Evolutionary conservation across 768 basidiomycete species (phyloP), one percentile per base, ranked within the genome.

Genomic region (Leccinum sublutescens): DNA sequence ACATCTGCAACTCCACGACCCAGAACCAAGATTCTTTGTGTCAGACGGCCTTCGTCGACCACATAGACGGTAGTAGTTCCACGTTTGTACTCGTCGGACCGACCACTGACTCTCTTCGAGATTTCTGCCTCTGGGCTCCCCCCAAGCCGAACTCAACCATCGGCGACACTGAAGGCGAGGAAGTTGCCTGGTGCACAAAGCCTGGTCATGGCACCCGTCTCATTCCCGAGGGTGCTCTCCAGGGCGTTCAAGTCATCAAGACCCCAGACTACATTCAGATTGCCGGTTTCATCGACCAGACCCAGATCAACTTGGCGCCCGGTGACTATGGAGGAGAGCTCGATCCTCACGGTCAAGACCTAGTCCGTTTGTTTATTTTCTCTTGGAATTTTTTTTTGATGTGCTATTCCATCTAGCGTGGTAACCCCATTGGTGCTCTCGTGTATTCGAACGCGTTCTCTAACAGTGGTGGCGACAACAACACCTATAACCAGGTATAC

Each of bases 131-230:
- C 0, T 89, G 85, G 84, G 85, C 78, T 31, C 82, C 86, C 0
- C 64, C 77, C 1, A 72, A 73, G n/a, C 75, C 80, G 4, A 77
- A 83, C 68, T 76, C 80, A 14, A 71, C 75, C 17, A 85, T 93
- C 48, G 86, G 80, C 34, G 79, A 88, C 59, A 81, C 81, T 2
- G 92, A 94, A 68, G 85, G 81, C 45, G 77, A 84, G 68, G 85
- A 84, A 66, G 87, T 93, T 10, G 84, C 89, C 1, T 94, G 83
- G 81, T 94, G 90, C 75, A 83, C 85, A n/a, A 84, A 87, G 69
- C 79, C 79, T 2, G 83, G 82, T 6, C 83, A 81, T 55, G 91
- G 91, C 2, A 85, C 88, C 4, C 87, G 92, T 58, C 67, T 87
- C 55, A 89, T 93, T 34, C 89, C 88, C n/a, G 72, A 68, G 0